These are phyloP conservation scores for Saccharomycopsis javanensis DNA, from an alignment of 805 yeast genomes.

Conservation along the genomic window DNA sequence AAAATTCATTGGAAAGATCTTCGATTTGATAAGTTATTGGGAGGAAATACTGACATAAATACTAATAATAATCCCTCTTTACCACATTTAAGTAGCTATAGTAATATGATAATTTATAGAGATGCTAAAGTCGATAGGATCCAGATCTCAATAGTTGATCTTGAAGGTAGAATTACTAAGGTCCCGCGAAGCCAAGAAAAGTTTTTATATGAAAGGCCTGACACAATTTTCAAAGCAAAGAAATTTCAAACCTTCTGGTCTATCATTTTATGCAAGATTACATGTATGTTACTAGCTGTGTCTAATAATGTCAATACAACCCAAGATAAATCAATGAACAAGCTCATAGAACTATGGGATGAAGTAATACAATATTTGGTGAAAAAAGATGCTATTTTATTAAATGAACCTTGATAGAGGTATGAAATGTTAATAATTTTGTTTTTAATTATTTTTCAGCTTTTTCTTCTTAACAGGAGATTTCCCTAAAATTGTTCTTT, in stretches of 20 bases:
- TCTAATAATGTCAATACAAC: neutral
- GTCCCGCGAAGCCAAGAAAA: conserved; percentile 1
- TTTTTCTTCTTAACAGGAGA: neutral
- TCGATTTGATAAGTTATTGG: neutral
- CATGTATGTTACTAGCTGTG: neutral
- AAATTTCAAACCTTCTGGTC: conserved; percentile 17
- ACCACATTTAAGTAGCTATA: neutral
- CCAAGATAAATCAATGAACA: neutral
- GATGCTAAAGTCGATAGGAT: neutral
- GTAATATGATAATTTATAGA: neutral
- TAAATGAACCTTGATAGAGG: too few species aligned
- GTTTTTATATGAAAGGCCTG: conserved; percentile 2
- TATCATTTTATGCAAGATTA: conserved; percentile 5
- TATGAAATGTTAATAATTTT: too few species aligned
- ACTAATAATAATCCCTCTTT: neutral
- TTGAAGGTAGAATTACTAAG: neutral
- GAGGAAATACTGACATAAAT: neutral
- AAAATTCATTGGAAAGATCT: neutral
- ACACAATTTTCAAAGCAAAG: conserved; percentile 8
- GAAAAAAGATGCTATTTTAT: neutral
- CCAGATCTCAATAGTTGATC: neutral
- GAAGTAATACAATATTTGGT: conserved; percentile 4
- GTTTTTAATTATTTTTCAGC: neutral
- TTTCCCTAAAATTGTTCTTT: neutral
- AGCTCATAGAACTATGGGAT: conserved; percentile 6